phyloP scores from a whole-genome alignment of 2,329 filamentous ascomycete genomes.

The Nannizzia gypsea region DNA sequence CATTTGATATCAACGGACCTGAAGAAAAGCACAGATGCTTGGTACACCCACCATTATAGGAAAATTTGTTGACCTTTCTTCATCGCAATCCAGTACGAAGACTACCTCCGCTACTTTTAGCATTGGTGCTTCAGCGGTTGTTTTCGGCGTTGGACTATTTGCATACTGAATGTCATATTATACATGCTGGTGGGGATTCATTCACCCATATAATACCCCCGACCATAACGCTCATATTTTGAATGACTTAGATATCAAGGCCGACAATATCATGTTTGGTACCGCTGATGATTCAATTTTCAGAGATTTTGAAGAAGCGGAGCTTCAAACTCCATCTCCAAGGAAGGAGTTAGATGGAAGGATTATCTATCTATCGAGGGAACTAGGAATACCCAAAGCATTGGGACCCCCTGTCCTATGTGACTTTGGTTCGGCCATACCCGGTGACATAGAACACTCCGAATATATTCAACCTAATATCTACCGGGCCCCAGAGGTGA shows the following conservation, averaged over 20 bases:
- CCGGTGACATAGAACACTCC: constrained; percentile 5
- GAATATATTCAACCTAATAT: constrained; percentile 21
- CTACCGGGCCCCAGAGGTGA: constrained; percentile 35
- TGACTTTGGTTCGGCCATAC: constrained; percentile 18
- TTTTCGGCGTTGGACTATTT: constrained; percentile 21
- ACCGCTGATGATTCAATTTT: constrained; percentile 20
- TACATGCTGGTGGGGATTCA: constrained; percentile 6
- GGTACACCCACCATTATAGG: constrained; percentile 16
- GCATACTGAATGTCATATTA: constrained; percentile 33
- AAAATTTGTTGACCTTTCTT: constrained; percentile 13
- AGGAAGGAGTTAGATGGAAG: constrained; percentile 17
- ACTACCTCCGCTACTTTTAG: constrained; percentile 11
- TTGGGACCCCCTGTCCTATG: constrained; percentile 20
- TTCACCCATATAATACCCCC: not conserved
- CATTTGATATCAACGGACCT: constrained; percentile 20
- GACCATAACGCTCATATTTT: not conserved
- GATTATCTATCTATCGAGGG: constrained; percentile 19
- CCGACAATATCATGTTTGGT: constrained; percentile 21
- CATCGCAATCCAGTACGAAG: constrained; percentile 12
- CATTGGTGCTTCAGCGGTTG: constrained; percentile 8
- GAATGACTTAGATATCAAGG: constrained; percentile 18
- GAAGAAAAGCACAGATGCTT: constrained; percentile 18
- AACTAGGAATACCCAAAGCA: constrained; percentile 16
- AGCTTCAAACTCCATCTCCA: constrained; percentile 16
- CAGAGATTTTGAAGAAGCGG: constrained; percentile 17